Base-by-base conservation (phyloP, 83 land plant species). In the Isoetes engelmannii region DNA sequence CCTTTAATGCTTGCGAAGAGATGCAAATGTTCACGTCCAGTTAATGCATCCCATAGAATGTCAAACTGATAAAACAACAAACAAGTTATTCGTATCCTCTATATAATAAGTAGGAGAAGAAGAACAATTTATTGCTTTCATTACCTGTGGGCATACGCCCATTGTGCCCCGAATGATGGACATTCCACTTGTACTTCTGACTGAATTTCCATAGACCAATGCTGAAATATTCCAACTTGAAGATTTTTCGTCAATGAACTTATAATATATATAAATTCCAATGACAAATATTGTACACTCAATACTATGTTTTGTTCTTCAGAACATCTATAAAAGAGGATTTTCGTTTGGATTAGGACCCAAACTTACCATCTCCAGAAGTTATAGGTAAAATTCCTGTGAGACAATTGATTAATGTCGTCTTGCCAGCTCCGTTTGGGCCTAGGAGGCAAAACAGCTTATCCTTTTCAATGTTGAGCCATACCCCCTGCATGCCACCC, bases 351-450 rank as follows among this genome's bases (percentile, higher is more conserved):
- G 37, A 28, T 28, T 28, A 28, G 37, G 37, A 28, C 37, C 37
- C 37, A 28, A 28, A 71, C 77, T 57, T 80, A 94, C 99, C 99
- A 85, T 94, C 92, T 65, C 99, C 99, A n/a, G 75, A 80, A 58
- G 97, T 84, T 12, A 86, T 86, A 54, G 99, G 97, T 65, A 88
- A 77, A 57, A 86, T 85, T 44, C 99, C 99, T 69, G 99, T 94
- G 70, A 94, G 81, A 71, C 99, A 94, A 60, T 84, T 90, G 65
- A 94, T 94, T 7, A 83, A 75, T 45, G 99, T 94, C 17, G 99
- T 90, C 75, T 94, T 94, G 47, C 99, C 99, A 53, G 99, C 99
- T 58, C 99, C 99, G 76, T 94, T 94, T 21, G 99, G 96, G 60
- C 99, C 99, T 50, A 94, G 85, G 65, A 94, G 87, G 66, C 99